Evolutionary conservation across 179 eudicot genomes (phyloP), one percentile per base, ranked within the genome.

Genomic region (Monotropa hypopitys): DNA sequence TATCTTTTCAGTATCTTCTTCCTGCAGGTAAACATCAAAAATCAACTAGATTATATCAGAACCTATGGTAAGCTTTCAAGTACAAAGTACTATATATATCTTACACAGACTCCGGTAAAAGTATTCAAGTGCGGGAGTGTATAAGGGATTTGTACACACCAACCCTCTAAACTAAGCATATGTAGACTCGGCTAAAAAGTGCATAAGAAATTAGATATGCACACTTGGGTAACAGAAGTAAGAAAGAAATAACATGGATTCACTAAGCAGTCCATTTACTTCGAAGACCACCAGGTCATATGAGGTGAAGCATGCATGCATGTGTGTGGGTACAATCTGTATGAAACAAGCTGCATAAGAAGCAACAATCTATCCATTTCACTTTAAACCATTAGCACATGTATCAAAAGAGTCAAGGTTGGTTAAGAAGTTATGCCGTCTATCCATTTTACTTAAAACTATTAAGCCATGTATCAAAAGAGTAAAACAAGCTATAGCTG

Each of bases 1-100:
- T 77, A 91, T 88, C 80, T 85, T 91, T 78, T 92, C 97, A 43
- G 93, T 84, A 78, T 88, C 86, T 63, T 77, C 77, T 83, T 91
- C 97, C 98, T 94, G 92, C 77, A 86, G 16, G 82, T 26, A 0
- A 70, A 56, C 38, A 79, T 57, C 21, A 63, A 50, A 78, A 33
- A 74, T 33, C 43, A 21, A 54, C 21, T 32, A 43, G 45, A 32
- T 45, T 62, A 50, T 49, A 42, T 46, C 21, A 43, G 78, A 45
- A 38, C 49, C 20, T 20, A 33, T 3, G n/a, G n/a, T 38, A 77
- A 76, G 62, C 15, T 33, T n/a, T 40, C 10, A 21, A 78, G 40
- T 15, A 66, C 54, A 82, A 70, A 32, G 21, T 67, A 32, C n/a
- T 3, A 32, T 67, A 28, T 46, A 12, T 15, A 51, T 0, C 61